Evolutionary conservation across 768 basidiomycete species (phyloP), one percentile per base, ranked within the genome.

Genomic region (Psilocybe sp.): DNA sequence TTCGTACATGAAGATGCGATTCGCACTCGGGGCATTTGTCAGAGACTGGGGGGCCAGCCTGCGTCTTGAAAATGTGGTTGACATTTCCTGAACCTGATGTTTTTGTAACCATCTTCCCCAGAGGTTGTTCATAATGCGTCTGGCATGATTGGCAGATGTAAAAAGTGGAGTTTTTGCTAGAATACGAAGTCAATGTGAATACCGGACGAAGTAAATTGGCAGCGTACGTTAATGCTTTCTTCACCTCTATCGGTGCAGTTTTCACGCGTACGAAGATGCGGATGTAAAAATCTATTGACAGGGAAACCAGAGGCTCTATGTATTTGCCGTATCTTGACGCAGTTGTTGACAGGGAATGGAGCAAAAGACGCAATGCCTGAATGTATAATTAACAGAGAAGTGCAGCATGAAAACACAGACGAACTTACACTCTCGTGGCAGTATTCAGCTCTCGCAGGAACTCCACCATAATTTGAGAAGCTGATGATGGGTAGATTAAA

Each of bases 201-300:
- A 41, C 19, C 36, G 35, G 39, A 39, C 35, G 19, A 20, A 15
- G 14, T 37, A 18, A 49, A 18, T 5, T 14, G 13, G 75, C 83
- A 28, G 23, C 23, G 55, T 61, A 95, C 95, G 83, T 81, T 18
- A 87, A 74, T 4, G 81, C 69, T 53, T 82, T 84, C 68, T 99
- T 99, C 38, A 95, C 94, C 64, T 94, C 85, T 20, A 85, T 66
- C 0, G 93, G 86, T 3, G 84, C 75, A 0, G 85, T 77, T 46
- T 80, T 73, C 4, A 99, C 72, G 9, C 87, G 82, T 13, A 98
- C 81, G 60, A 98, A 99, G 15, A 98, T 61, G 3, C 97, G 87
- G 19, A 97, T 85, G 65, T 99, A 99, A 66, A 98, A 99, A 60
- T 99, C 97, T 61, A 99, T 96, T 13, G 92, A 96, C 31, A 99